A percentile compares a stretch with the other conserved stretches of the same genome.
These are phyloP conservation scores for Jatropha podagrica DNA, from an alignment of 441 rosid genomes.

Conservation along the genomic window DNA sequence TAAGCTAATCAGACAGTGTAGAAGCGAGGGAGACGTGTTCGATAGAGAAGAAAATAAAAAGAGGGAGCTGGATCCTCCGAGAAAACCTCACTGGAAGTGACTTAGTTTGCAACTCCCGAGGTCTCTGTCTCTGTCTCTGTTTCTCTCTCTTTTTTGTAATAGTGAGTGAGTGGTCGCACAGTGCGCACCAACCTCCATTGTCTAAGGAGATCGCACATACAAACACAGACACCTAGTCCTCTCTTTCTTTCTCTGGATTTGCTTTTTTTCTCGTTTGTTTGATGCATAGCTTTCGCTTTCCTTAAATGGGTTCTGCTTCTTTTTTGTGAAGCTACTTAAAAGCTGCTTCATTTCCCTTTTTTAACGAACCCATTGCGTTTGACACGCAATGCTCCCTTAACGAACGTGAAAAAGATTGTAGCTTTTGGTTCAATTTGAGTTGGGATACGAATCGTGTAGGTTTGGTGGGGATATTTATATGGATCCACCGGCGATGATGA, in stretches of 20 bases:
- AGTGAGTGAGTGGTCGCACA: slow-evolving; percentile 16
- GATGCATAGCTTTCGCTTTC: slow-evolving; percentile 9
- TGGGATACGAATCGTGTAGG: slow-evolving; percentile 11
- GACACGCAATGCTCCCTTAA: not conserved
- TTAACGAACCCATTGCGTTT: slow-evolving; percentile 1
- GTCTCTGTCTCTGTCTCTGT: slow-evolving; percentile 33
- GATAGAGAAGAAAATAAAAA: slow-evolving; percentile 14
- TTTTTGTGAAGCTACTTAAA: slow-evolving; percentile 15
- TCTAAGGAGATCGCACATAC: slow-evolving; percentile 46
- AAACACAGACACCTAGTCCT: not conserved
- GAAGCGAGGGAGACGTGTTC: slow-evolving; percentile 21
- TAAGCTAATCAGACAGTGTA: slow-evolving; percentile 26
- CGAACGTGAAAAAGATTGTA: not conserved
- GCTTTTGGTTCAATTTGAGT: slow-evolving; percentile 4
- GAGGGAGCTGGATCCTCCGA: slow-evolving; percentile 25
- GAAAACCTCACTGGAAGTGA: slow-evolving; percentile 48
- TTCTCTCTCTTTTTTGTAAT: slow-evolving; percentile 13
- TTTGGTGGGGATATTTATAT: slow-evolving; percentile 18
- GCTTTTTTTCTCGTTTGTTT: not conserved
- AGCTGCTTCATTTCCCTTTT: not conserved
- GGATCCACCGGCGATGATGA: slow-evolving; percentile 79
- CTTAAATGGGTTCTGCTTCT: slow-evolving; percentile 9
- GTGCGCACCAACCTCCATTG: slow-evolving; percentile 52
- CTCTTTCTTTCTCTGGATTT: slow-evolving; percentile 12
- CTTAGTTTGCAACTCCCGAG: slow-evolving; percentile 51